Evolutionary conservation across 257 asterid species (phyloP), one percentile per base, ranked within the genome.

Genomic region (Cordia subcordata): DNA sequence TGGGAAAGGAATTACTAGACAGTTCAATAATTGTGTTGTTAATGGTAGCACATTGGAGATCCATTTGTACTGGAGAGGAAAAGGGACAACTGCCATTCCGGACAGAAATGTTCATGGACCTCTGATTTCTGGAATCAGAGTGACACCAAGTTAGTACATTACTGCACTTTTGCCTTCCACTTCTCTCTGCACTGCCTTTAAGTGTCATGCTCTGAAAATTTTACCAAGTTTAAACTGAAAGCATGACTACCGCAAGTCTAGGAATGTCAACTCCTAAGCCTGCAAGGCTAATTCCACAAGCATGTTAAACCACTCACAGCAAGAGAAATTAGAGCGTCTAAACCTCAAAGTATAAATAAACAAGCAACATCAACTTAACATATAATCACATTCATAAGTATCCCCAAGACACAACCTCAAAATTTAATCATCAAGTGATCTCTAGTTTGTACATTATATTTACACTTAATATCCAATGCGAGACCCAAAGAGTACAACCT

Each of bases 51-150:
- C 87, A 40, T 67, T 86, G 56, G 93, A 79, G 60, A 81, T 86
- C 62, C 95, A 84, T 75, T 79, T 86, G 80, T 86, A 84, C 75
- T 83, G 95, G 95, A 68, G 77, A 1, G 95, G 95, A 13, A 81
- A 81, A 79, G 95, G 95, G 21, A 86, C 95, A 21, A 78, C 72
- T 0, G 82, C 90, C 19, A 76, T 86, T 64, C 95, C 95, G 11
- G 57, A 57, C 18, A 74, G 84, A 67, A 85, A 87, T 55, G 84
- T 77, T 55, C 81, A 86, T 40, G 95, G 95, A 67, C 93, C 95
- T 4, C 74, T 86, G 75, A 74, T 86, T 69, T 86, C 95, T 20
- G 95, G 90, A 8, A 86, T 86, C 32, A 62, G 87, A 10, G 74
- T 86, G 57, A 86, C 87, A 33, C 87, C 93, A 57, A 84, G 95